These are phyloP conservation scores for Aspergillus novoparasiticus DNA, from an alignment of 2,329 filamentous ascomycete species.

Conservation along the genomic window DNA sequence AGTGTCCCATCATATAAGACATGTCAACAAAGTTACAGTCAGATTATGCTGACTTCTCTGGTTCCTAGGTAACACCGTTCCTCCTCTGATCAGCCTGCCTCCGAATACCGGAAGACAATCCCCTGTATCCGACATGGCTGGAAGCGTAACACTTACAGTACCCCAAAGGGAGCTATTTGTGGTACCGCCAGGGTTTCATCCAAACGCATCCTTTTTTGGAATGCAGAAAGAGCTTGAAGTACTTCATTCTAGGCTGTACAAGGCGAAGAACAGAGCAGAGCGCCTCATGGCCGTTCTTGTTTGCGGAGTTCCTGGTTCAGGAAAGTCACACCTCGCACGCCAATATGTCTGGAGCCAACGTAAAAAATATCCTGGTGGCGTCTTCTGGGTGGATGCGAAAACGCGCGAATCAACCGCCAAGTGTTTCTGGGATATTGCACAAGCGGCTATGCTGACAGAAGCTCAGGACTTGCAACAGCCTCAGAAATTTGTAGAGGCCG, in stretches of 20 bases:
- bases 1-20: constrained; percentile 6
- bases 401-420: constrained; percentile 60
- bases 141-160: constrained; percentile 25
- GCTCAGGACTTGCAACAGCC: constrained; percentile 42
- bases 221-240: constrained; percentile 60
- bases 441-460: constrained; percentile 55
- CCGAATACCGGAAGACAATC: constrained; percentile 29
- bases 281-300: constrained; percentile 67
- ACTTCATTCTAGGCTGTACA: constrained; percentile 62
- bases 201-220: constrained; percentile 65
- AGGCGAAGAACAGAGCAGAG: constrained; percentile 57
- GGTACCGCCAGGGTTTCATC: constrained; percentile 60
- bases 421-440: constrained; percentile 68
- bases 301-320: constrained; percentile 65
- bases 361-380: constrained; percentile 63
- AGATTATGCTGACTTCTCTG: constrained; percentile 36
- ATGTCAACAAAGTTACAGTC: constrained; percentile 24
- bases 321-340: constrained; percentile 69
- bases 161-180: constrained; percentile 41
- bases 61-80: constrained; percentile 36
- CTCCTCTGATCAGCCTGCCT: constrained; percentile 22
- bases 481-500: constrained; percentile 56
- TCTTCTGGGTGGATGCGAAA: constrained; percentile 71
- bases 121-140: constrained; percentile 27
- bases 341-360: constrained; percentile 67